Evolutionary conservation across 257 asterid species (phyloP), one percentile per base, ranked within the genome.

Genomic region (Solanum neorickii): DNA sequence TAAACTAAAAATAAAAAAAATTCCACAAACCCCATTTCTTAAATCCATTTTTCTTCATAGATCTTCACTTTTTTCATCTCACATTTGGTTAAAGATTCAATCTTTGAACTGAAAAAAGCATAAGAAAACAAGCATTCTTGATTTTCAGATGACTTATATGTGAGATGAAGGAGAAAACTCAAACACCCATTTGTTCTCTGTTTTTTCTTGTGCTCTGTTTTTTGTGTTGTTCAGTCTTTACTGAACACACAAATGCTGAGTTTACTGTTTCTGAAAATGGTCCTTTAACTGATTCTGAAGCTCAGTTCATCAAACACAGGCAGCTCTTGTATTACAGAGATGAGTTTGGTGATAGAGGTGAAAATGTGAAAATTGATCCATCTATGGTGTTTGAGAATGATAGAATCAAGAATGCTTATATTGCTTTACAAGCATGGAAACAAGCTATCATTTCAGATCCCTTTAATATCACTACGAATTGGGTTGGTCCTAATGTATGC

Each of bases 401-500:
- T 6, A 89, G 98, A 86, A 92, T 92, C 25, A 88, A 94, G 31
- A 87, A 89, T 82, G 98, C 98, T 9, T 96, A 96, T 94, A 91
- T 93, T 86, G 98, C 98, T 69, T 82, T 96, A n/a, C 98, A 96
- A 73, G 98, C 98, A 13, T 96, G 97, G 98, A 96, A 96, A 52
- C 90, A 91, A 56, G 98, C 98, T 29, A 94, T 95, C 62, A 90
- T 95, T 85, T 95, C 98, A 90, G 98, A 95, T 94, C 98, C 98
- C 62, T 70, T 3, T 70, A 93, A 93, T 87, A 72, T 89, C 86
- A 95, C 98, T 1, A 52, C n/a, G 1, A 75, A 94, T 91, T 95
- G 98, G 98, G 90, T 88, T 37, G 98, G 98, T 90, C 93, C 98
- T 89, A 80, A 70, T 21, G 98, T 95, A 5, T 94, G 98, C 89